phyloP scores from a whole-genome alignment of 257 asterid species.

The Ocimum tenuiflorum region DNA sequence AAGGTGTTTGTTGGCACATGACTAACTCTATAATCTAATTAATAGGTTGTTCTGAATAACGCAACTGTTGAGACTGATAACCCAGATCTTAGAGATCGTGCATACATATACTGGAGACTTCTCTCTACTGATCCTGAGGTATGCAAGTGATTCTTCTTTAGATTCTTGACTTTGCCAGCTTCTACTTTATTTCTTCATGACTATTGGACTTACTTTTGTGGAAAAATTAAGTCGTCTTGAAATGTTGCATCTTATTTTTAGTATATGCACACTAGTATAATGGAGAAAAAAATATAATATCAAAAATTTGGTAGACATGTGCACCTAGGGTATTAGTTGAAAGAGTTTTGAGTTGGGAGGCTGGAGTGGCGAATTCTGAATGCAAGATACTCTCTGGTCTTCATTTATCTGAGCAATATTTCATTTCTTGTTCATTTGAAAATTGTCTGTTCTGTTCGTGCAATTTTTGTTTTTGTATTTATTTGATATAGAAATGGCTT shows the following conservation, averaged over 20 bases:
- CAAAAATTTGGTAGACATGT: not conserved
- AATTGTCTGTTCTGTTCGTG: not conserved
- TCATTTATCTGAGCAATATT: slow-evolving; percentile 4
- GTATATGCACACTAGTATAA: not conserved
- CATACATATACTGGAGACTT: slow-evolving; percentile 98
- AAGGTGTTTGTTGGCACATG: slow-evolving; percentile 2
- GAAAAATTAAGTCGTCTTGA: not conserved
- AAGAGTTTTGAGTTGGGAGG: slow-evolving; percentile 5
- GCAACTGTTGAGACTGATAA: slow-evolving; percentile 99
- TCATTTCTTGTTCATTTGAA: slow-evolving; percentile 14
- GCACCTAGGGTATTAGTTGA: not conserved
- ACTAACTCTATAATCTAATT: slow-evolving; percentile 17
- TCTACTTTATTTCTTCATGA: slow-evolving; percentile 11
- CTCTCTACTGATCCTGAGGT: slow-evolving; percentile 99
- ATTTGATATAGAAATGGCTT: slow-evolving; percentile 8
- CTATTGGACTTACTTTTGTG: slow-evolving; percentile 8
- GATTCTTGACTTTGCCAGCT: slow-evolving; percentile 8
- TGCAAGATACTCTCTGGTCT: not conserved
- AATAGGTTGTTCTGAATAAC: slow-evolving; percentile 88
- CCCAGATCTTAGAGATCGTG: slow-evolving; percentile 98
- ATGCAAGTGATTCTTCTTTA: slow-evolving; percentile 20
- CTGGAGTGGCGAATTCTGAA: not conserved
- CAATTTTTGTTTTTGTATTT: slow-evolving; percentile 8
- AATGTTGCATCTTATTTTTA: slow-evolving; percentile 11
- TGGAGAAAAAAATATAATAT: not conserved